Evolutionary conservation across 2,329 filamentous ascomycete species (phyloP).

Genomic region (Proliferodiscus dingleyae): DNA sequence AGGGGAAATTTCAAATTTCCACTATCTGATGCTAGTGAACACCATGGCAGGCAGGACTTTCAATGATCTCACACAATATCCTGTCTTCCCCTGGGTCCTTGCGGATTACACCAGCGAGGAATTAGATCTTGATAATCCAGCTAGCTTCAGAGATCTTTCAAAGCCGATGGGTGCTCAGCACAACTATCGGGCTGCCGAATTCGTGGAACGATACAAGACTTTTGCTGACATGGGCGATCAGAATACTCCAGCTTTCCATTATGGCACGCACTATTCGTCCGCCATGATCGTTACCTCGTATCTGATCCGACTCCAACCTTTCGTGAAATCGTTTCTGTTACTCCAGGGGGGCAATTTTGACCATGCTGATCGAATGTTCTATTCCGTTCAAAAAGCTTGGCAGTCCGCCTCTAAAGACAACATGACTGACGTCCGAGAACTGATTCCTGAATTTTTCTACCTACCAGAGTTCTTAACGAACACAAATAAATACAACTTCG

Average conservation of each 20-base stretch:
- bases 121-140: slow-evolving; percentile 77
- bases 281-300: slow-evolving; percentile 99
- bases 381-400: slow-evolving; percentile 89
- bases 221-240: slow-evolving; percentile 86
- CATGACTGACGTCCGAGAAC: slow-evolving; percentile 88
- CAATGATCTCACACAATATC: slow-evolving; percentile 97
- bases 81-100: slow-evolving; percentile 95
- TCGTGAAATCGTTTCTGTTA: slow-evolving; percentile 90
- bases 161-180: slow-evolving; percentile 97
- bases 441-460: slow-evolving; percentile 97
- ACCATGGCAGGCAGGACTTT: slow-evolving; percentile 96
- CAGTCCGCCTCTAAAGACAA: slow-evolving; percentile 82
- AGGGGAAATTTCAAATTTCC: slow-evolving; percentile 96
- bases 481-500: slow-evolving; percentile 91
- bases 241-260: slow-evolving; percentile 78
- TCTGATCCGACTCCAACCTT: slow-evolving; percentile 88
- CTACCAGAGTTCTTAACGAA: slow-evolving; percentile 94
- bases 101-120: slow-evolving; percentile 95
- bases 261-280: slow-evolving; percentile 97
- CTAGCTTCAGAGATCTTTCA: slow-evolving; percentile 82
- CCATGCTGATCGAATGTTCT: slow-evolving; percentile 91
- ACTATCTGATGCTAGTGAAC: slow-evolving; percentile 98
- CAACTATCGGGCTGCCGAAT: slow-evolving; percentile 67
- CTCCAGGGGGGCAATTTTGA: slow-evolving; percentile 96
- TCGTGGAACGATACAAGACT: slow-evolving; percentile 77